A percentile compares a stretch with the other conserved stretches of the same genome.
Conservation (phyloP, 805 yeast species). For the Wickerhamiella kurtzmanii region DNA sequence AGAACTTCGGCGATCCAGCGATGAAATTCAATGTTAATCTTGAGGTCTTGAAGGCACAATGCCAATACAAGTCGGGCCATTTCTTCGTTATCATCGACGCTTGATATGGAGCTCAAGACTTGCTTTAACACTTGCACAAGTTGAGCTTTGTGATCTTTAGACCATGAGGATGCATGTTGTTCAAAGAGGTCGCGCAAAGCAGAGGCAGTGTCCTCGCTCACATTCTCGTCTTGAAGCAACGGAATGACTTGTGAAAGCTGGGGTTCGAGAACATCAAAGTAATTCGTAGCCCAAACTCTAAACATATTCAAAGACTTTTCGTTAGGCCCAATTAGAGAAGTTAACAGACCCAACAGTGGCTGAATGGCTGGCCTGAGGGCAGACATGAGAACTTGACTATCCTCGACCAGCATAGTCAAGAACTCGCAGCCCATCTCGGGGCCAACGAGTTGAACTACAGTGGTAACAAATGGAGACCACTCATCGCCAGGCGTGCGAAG, state of each 20-base stretch:
- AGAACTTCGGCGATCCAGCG: constrained; percentile 11
- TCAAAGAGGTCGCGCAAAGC: constrained; percentile 13
- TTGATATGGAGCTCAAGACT: constrained; percentile 1
- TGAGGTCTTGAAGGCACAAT: constrained; percentile 11
- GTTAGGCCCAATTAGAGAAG: not conserved
- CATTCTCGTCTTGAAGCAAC: constrained; percentile 10
- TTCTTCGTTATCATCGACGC: constrained; percentile 11
- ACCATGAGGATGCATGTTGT: constrained; percentile 10
- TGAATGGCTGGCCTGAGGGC: constrained; percentile 11
- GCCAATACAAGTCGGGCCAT: constrained; percentile 14
- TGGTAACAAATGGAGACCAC: constrained; percentile 29
- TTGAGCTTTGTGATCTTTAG: constrained; percentile 5
- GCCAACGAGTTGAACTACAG: constrained; percentile 12
- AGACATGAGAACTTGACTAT: constrained; percentile 13
- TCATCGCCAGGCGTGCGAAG: constrained; percentile 24
- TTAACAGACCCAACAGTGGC: constrained; percentile 7
- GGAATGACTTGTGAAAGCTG: constrained; percentile 6
- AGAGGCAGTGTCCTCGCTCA: constrained; percentile 8
- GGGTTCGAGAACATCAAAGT: constrained; percentile 9
- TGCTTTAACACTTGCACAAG: constrained; percentile 3
- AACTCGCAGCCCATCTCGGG: constrained; percentile 15
- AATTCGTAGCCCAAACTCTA: constrained; percentile 13
- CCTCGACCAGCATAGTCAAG: constrained; percentile 21
- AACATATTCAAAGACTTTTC: constrained; percentile 8
- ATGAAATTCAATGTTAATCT: constrained; percentile 6